A percentile compares a stretch with the other conserved stretches of the same genome.
These are phyloP conservation scores for Termitomyces sp. DNA, from an alignment of 768 basidiomycete genomes.

Conservation along the genomic window DNA sequence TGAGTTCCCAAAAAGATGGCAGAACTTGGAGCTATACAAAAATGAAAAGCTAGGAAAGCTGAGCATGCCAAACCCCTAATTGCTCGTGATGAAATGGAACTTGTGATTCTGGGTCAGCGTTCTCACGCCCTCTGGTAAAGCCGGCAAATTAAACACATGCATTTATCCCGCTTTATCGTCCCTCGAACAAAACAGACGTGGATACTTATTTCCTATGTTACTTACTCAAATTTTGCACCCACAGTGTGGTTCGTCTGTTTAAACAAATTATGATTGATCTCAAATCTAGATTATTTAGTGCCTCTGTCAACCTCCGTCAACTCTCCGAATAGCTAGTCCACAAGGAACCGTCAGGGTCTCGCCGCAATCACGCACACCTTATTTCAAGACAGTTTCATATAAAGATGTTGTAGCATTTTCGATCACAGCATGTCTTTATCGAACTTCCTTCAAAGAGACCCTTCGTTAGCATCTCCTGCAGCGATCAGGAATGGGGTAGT, in stretches of 20 bases:
- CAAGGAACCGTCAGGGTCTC: constrained; percentile 26
- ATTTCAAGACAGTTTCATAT: constrained; percentile 20
- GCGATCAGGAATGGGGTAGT: constrained; percentile 29
- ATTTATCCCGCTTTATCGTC: background rate
- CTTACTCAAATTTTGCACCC: background rate
- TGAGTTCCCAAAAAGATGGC: no score
- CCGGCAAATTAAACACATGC: background rate
- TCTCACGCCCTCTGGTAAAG: background rate
- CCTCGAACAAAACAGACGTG: background rate
- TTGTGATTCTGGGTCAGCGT: background rate
- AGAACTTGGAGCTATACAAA: background rate
- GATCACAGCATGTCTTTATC: constrained; percentile 18
- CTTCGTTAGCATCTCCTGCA: constrained; percentile 21
- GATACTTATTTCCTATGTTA: no score
- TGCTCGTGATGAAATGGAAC: background rate
- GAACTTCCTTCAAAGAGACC: constrained; percentile 17
- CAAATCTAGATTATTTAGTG: constrained; percentile 19
- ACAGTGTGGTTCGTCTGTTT: constrained; percentile 15
- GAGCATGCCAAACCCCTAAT: background rate
- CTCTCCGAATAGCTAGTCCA: constrained; percentile 29
- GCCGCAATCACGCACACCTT: constrained; percentile 22
- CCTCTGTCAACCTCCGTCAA: constrained; percentile 41
- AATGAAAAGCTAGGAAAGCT: background rate
- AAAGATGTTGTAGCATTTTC: constrained; percentile 18
- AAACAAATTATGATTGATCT: constrained; percentile 11